A percentile compares a stretch with the other conserved stretches of the same genome.
Conservation (phyloP, 1,139 yeast genomes). For the Protomyces arabidopsidicola region DNA sequence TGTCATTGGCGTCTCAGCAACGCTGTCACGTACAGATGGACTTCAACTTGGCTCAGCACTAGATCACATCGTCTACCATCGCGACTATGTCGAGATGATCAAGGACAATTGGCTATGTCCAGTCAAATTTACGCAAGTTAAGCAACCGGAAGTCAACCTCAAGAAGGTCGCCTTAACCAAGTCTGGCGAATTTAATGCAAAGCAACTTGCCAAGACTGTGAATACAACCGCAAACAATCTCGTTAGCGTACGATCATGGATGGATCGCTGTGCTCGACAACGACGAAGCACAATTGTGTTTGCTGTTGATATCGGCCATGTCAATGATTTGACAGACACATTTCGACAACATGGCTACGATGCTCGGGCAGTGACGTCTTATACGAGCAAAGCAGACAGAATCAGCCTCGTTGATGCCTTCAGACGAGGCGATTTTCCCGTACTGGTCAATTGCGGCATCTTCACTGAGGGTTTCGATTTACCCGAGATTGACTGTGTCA, state of each 20-base stretch:
- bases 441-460: conserved; percentile 76
- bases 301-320: conserved; percentile 70
- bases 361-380: conserved; percentile 71
- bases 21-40: conserved; percentile 64
- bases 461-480: conserved; percentile 95
- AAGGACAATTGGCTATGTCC: conserved; percentile 44
- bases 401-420: conserved; percentile 55
- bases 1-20: conserved; percentile 84
- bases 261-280: conserved; percentile 42
- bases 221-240: conserved; percentile 54
- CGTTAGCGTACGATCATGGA: conserved; percentile 57
- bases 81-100: conserved; percentile 39
- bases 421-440: conserved; percentile 58
- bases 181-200: conserved; percentile 54
- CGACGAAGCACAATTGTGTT: conserved; percentile 64
- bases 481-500: conserved; percentile 78
- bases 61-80: conserved; percentile 71
- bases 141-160: conserved; percentile 42
- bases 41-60: conserved; percentile 55
- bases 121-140: conserved; percentile 59
- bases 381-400: conserved; percentile 54
- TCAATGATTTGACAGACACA: conserved; percentile 51
- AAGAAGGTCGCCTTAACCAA: conserved; percentile 37
- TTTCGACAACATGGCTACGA: conserved; percentile 59
- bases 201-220: conserved; percentile 52